Conservation (phyloP, 1,284 basidiomycete species). For the Phaffia rhodozyma region DNA sequence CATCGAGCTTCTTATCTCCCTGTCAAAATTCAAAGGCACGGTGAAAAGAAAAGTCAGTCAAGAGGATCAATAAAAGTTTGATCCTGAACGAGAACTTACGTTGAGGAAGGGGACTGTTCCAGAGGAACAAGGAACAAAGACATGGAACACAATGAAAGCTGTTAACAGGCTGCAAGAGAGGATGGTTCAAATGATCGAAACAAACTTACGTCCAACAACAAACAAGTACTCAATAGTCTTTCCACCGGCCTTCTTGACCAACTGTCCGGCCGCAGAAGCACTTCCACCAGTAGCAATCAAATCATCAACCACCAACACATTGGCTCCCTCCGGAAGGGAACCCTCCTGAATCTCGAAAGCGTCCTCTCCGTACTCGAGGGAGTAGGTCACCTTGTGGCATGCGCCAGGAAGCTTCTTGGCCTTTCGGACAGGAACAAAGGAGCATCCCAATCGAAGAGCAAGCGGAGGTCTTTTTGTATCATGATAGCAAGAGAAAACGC, state of each 20-base stretch:
- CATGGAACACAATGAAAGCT: slow-evolving; percentile 35
- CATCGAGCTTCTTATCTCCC: slow-evolving; percentile 64
- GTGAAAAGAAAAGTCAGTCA: neutral
- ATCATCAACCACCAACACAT: slow-evolving; percentile 84
- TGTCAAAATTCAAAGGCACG: neutral
- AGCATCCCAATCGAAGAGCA: slow-evolving; percentile 79
- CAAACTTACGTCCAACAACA: slow-evolving; percentile 53
- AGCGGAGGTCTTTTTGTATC: slow-evolving; percentile 49
- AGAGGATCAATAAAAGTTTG: too few species aligned
- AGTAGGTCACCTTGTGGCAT: slow-evolving; percentile 63
- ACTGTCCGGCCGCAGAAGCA: slow-evolving; percentile 83
- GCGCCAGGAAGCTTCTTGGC: slow-evolving; percentile 84
- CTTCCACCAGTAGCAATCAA: slow-evolving; percentile 96
- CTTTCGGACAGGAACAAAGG: slow-evolving; percentile 95
- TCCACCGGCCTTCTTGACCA: slow-evolving; percentile 70
- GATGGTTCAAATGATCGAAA: neutral
- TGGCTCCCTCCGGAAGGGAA: slow-evolving; percentile 70
- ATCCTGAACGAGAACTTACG: neutral
- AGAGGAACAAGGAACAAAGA: slow-evolving; percentile 47
- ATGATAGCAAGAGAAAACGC: neutral
- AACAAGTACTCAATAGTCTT: slow-evolving; percentile 87
- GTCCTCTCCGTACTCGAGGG: slow-evolving; percentile 95
- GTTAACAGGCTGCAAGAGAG: too few species aligned
- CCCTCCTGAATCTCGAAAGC: slow-evolving; percentile 89
- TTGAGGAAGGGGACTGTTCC: slow-evolving; percentile 58